Percentiles rank a stretch among this genome's conserved stretches.
Evolutionary conservation across 768 basidiomycete genomes (phyloP).

Genomic region (Suillus spraguei): DNA sequence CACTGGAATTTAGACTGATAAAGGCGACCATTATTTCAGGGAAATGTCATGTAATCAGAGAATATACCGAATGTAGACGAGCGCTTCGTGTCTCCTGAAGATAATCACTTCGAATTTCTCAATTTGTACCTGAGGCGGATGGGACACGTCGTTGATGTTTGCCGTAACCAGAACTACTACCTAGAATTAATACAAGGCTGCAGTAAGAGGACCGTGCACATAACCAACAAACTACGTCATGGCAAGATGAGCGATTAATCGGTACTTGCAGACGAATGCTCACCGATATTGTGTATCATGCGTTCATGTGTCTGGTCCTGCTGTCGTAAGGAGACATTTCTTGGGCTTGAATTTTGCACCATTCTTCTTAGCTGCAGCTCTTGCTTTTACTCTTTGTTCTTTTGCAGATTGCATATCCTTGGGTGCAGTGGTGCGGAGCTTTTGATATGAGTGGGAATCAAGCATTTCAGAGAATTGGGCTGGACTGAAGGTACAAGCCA

Average conservation of each 20-base stretch:
- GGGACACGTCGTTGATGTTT: not conserved
- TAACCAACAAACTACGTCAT: not conserved
- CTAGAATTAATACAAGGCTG: not conserved
- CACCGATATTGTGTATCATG: not conserved
- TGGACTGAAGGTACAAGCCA: slow-evolving; percentile 52
- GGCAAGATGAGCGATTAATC: not conserved
- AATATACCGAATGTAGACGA: too few species aligned
- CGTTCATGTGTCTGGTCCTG: not conserved
- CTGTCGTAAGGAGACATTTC: slow-evolving; percentile 13
- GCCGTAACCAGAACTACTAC: not conserved
- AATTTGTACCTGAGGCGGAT: slow-evolving; percentile 2
- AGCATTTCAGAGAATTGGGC: slow-evolving; percentile 22
- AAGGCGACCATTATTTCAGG: too few species aligned
- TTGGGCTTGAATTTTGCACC: not conserved
- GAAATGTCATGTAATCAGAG: too few species aligned
- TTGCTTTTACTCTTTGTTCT: slow-evolving; percentile 52
- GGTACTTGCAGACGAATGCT: slow-evolving; percentile 1
- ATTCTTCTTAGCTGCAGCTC: slow-evolving; percentile 47
- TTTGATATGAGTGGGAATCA: slow-evolving; percentile 79
- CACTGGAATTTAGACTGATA: too few species aligned
- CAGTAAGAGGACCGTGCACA: not conserved
- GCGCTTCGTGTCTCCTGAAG: too few species aligned
- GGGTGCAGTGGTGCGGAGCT: slow-evolving; percentile 73
- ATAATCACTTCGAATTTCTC: not conserved
- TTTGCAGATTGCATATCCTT: slow-evolving; percentile 78